A percentile compares a stretch with the other conserved stretches of the same genome.
phyloP scores from a whole-genome alignment of 371 early-diverging fungal species.

The Homolaphlyctis polyrhiza region DNA sequence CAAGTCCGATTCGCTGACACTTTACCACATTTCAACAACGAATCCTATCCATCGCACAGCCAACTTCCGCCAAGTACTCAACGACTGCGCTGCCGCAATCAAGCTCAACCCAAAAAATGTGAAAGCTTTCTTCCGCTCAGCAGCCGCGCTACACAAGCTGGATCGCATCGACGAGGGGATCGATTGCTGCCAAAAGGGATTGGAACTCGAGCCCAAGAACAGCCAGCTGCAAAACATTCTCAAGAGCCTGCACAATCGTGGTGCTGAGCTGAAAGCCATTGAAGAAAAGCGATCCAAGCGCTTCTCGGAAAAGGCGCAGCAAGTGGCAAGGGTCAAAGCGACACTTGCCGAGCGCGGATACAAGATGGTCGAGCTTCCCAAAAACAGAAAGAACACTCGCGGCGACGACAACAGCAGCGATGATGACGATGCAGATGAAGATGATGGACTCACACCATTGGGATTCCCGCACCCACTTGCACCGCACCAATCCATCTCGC shows the following conservation, averaged over 20 bases:
- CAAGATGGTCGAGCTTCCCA: background rate
- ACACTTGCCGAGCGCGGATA: constrained; percentile 13
- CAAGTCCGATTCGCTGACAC: no score
- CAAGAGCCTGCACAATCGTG: constrained; percentile 17
- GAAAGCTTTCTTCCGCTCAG: constrained; percentile 90
- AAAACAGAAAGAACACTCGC: no score
- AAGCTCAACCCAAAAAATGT: constrained; percentile 71
- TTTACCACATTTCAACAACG: background rate
- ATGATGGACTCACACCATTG: constrained; percentile 10
- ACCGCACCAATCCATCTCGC: constrained; percentile 48
- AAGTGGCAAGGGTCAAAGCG: constrained; percentile 9
- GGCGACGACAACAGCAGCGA: background rate
- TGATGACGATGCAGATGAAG: constrained; percentile 2
- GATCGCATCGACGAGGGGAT: constrained; percentile 78
- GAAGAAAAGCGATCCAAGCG: constrained; percentile 12
- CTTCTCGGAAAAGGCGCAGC: constrained; percentile 13
- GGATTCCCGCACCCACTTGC: constrained; percentile 12
- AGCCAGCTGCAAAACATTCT: constrained; percentile 43
- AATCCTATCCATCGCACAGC: constrained; percentile 21
- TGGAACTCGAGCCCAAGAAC: constrained; percentile 68
- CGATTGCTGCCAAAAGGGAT: constrained; percentile 74
- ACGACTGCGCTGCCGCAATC: constrained; percentile 85
- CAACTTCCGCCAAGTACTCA: constrained; percentile 79
- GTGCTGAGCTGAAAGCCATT: constrained; percentile 15
- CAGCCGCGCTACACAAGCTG: constrained; percentile 70